Evolutionary conservation across 306 rosid genomes (phyloP), one percentile per base, ranked within the genome.

Genomic region (Acacia confusa): DNA sequence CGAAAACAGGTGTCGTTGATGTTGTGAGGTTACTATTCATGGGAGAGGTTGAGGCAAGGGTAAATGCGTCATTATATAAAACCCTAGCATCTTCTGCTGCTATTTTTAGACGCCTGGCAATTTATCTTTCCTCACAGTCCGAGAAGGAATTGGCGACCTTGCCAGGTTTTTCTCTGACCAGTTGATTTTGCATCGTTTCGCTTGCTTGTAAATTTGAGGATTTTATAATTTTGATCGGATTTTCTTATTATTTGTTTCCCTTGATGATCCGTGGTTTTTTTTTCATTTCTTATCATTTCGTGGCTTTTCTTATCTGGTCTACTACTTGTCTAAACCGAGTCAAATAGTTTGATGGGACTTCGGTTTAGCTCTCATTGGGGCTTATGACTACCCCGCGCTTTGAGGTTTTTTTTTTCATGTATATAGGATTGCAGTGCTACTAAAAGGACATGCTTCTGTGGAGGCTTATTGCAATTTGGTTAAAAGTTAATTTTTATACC

Each of bases 131-230:
- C 77, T 65, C 77, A 17, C 82, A 70, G 45, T 67, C 82, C 48
- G 61, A 27, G 20, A 2, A 66, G 67, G 17, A 52, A 25, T 78
- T 64, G 74, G 68, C 82, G 79, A 69, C 82, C 89, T 83, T 70
- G 70, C 72, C 79, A 28, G 92, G 97, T 90, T 48, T 24, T 15
- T 75, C 5, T 64, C 22, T 79, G 61, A 24, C n/a, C 27, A 16
- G 4, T 34, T 20, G 7, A 16, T 40, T 50, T 11, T n/a, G 24
- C 43, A 13, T 65, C 61, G 22, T 16, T 25, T 24, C 7, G 11
- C 13, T 25, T 83, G n/a, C 68, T 58, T 64, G 0, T 36, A 14
- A 71, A 6, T 48, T 16, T 34, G 15, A 36, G 47, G 2, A 4
- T 19, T 11, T 67, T 9, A 4, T 17, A 34, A 1, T 34, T 17